A percentile compares a stretch with the other conserved stretches of the same genome.
These are phyloP conservation scores for Penicillium sp. DNA, from an alignment of 2,329 filamentous ascomycete genomes.

Conservation along the genomic window DNA sequence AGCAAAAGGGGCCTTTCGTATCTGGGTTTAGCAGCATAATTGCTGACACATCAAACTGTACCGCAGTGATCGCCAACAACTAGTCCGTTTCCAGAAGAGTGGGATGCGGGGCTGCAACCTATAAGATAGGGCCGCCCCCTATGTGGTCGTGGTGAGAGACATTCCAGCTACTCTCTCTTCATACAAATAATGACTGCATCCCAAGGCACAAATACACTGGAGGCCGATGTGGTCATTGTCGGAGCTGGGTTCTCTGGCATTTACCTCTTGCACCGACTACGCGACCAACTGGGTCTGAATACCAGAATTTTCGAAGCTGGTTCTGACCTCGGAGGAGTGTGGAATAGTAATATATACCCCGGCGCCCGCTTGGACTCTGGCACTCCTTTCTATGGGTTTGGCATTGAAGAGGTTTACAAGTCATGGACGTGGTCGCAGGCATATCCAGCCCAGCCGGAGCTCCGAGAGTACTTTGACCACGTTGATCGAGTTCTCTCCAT, in stretches of 20 bases:
- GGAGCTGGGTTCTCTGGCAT: constrained; percentile 16
- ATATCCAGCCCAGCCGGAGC: constrained; percentile 32
- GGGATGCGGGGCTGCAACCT: too few relatives aligned
- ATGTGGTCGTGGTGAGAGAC: too few relatives aligned
- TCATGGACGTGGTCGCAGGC: constrained; percentile 42
- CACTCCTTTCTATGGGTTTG: constrained; percentile 6
- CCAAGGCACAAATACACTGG: not conserved
- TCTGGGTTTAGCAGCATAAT: too few relatives aligned
- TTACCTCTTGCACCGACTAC: constrained; percentile 12
- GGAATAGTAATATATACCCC: constrained; percentile 15
- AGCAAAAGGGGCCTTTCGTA: too few relatives aligned
- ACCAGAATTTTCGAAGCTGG: constrained; percentile 14
- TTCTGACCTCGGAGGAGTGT: constrained; percentile 11
- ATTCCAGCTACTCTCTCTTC: too few relatives aligned
- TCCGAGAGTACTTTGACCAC: constrained; percentile 47
- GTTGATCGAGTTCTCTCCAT: constrained; percentile 44
- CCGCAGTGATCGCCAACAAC: too few relatives aligned
- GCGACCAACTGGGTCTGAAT: constrained; percentile 9
- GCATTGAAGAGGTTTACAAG: constrained; percentile 45
- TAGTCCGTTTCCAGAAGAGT: too few relatives aligned
- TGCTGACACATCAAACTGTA: too few relatives aligned
- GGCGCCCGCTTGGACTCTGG: constrained; percentile 13
- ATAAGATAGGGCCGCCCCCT: too few relatives aligned
- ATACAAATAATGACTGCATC: too few relatives aligned
- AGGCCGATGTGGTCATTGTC: constrained; percentile 11